Evolutionary conservation across 116 monocot species (phyloP), one percentile per base, ranked within the genome.

Genomic region (Dioscorea cayenensis): DNA sequence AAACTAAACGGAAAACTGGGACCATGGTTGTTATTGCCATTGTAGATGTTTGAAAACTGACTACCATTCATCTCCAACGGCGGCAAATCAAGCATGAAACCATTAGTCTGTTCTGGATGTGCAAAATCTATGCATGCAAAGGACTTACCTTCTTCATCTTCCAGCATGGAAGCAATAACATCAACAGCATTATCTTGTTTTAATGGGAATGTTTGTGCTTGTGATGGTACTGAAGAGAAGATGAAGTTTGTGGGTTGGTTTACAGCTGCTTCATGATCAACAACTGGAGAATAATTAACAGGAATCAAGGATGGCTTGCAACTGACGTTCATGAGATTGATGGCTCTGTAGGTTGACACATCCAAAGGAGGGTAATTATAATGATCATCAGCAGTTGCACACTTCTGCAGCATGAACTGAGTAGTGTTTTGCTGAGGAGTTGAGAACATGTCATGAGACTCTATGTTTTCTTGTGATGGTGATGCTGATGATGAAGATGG

Each of bases 1-100:
- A 84, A 37, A 68, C 67, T 78, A 70, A 86, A 86, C 22, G 88
- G 86, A 71, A 85, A 84, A 38, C 29, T 76, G 18, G 79, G 63
- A 0, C 64, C 65, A 62, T 38, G 60, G 37, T 66, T 74, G 60
- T 51, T 73, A 49, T 28, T 66, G 43, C 2, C 67, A 64, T 43
- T 71, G 60, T 49, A 27, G 64, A 52, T 67, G 28, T 69, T 68
- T 50, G 60, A 13, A 38, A 21, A n/a, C 49, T 52, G 36, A 28
- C 20, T 62, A 8, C 28, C 60, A 28, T 36, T 78, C 66, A 70
- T 60, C 69, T 79, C 73, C 28, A 67, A 13, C 37, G 67, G 77
- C 17, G 77, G 61, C 61, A 18, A 16, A 55, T 77, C 82, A 19
- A 66, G 17, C 20, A 69, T 13, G 37, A 70, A 71, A 7, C 61